Evolutionary conservation across 2,329 filamentous ascomycete genomes (phyloP), one percentile per base, ranked within the genome.

Genomic region (Davidsoniella virescens): DNA sequence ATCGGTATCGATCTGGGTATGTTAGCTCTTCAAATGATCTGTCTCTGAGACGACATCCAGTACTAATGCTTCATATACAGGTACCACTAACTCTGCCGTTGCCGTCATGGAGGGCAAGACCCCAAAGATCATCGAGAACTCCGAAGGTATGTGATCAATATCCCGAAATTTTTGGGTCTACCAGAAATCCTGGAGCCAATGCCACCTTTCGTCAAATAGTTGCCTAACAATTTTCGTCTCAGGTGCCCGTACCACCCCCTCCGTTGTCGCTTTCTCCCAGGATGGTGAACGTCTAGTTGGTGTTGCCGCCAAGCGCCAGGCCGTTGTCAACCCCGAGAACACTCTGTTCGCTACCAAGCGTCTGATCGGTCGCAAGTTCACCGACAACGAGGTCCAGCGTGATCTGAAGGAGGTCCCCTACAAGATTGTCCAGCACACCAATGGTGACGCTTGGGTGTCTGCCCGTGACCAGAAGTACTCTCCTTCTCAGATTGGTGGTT

Each of bases 261-360:
- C 90, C 52, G 87, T 95, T 52, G 90, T 96, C 57, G 92, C 85
- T 61, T 96, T 96, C 67, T 82, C 88, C 57, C 83, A 93, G 71
- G 87, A 94, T 65, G 88, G 88, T 58, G 90, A 96, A 77, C 84
- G 90, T 64, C 76, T 96, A 56, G 90, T 96, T 58, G 90, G 90
- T 83, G 87, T 95, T 59, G 87, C 90, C 55, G 90, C 90, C 61
- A 96, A 96, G 80, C 87, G 88, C 64, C 90, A 96, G 73, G 90
- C 88, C 57, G 90, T 95, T 60, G 88, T 96, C 62, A 96, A 96
- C 76, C 90, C 90, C 54, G 88, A 95, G 70, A 95, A 95, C 76
- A 96, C 90, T 52, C 80, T 96, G 53, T 96, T 95, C 67, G 90
- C 88, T 67, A 95, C 90, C 58, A 96, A 96, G 82, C 87, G 90